phyloP scores from a whole-genome alignment of 140 eudicot genomes.

The Senecio squalidus region DNA sequence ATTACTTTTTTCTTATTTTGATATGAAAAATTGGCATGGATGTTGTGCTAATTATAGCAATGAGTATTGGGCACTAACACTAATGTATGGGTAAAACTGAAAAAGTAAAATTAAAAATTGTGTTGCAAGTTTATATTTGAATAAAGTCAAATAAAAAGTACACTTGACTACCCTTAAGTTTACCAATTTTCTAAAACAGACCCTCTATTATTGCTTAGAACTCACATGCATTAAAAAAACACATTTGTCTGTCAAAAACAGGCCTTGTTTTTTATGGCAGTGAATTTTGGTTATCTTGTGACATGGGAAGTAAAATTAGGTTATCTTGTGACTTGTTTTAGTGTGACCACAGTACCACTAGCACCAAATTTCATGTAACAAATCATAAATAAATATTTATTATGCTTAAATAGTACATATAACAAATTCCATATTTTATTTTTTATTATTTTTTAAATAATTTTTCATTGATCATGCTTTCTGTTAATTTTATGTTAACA shows the following conservation, averaged over 20 bases:
- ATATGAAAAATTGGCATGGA: slow-evolving; percentile 15
- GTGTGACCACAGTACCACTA: slow-evolving; percentile 38
- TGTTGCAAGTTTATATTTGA: neutral
- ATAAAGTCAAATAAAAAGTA: neutral
- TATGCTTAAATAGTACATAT: slow-evolving; percentile 3
- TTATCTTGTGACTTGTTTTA: slow-evolving; percentile 22
- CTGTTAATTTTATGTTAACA: no score
- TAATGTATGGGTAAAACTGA: slow-evolving; percentile 1
- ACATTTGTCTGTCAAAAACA: slow-evolving; percentile 26
- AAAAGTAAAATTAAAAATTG: neutral
- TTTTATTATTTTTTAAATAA: neutral
- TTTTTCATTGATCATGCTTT: no score
- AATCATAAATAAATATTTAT: neutral
- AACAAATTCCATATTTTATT: neutral
- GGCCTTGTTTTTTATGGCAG: slow-evolving; percentile 21
- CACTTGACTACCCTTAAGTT: slow-evolving; percentile 8
- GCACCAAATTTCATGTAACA: slow-evolving; percentile 21
- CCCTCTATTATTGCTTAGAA: slow-evolving; percentile 14
- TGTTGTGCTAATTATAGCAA: neutral
- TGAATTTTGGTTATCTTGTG: slow-evolving; percentile 22
- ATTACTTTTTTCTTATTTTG: neutral
- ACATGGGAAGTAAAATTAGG: slow-evolving; percentile 16
- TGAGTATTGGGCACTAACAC: neutral
- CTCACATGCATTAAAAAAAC: slow-evolving; percentile 34
- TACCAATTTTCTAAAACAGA: slow-evolving; percentile 4